Evolutionary conservation across 2,329 filamentous ascomycete species (phyloP).

Genomic region (Phoma sp.): DNA sequence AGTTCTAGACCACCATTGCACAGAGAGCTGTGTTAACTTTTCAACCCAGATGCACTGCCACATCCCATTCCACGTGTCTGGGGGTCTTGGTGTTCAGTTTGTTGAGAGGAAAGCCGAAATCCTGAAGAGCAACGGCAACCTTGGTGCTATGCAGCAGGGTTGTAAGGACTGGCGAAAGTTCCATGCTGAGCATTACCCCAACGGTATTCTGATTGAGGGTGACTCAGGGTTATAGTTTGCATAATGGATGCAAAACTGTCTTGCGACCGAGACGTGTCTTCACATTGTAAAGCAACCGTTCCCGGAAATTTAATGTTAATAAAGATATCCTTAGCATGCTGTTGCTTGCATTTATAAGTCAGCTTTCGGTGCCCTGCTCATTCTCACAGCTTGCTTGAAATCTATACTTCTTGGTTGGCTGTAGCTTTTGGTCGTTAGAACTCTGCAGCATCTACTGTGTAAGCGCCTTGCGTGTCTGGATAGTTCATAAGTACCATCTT

Average conservation of each 20-base stretch:
- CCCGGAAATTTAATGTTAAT: not conserved
- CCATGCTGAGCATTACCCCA: not conserved
- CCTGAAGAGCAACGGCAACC: slow-evolving; percentile 20
- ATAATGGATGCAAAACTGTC: not conserved
- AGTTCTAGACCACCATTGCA: not conserved
- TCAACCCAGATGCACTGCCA: slow-evolving; percentile 47
- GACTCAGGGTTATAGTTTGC: slow-evolving; percentile 10
- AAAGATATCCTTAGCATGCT: no score
- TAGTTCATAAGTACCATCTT: no score
- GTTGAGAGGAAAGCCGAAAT: slow-evolving; percentile 53
- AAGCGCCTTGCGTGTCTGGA: no score
- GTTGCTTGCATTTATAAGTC: no score
- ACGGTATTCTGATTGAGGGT: slow-evolving; percentile 10
- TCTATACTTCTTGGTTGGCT: no score
- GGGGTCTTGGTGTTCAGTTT: slow-evolving; percentile 61
- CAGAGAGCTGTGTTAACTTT: not conserved
- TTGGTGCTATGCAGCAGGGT: slow-evolving; percentile 31
- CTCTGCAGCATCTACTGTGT: no score
- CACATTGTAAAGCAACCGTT: not conserved
- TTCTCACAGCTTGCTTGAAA: no score
- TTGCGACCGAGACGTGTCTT: not conserved
- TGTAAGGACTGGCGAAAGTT: slow-evolving; percentile 37
- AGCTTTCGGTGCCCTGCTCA: no score
- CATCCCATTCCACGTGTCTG: slow-evolving; percentile 47
- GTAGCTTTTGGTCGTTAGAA: no score